phyloP scores from a whole-genome alignment of 2,329 filamentous ascomycete genomes.

The Shiraia bambusicola region DNA sequence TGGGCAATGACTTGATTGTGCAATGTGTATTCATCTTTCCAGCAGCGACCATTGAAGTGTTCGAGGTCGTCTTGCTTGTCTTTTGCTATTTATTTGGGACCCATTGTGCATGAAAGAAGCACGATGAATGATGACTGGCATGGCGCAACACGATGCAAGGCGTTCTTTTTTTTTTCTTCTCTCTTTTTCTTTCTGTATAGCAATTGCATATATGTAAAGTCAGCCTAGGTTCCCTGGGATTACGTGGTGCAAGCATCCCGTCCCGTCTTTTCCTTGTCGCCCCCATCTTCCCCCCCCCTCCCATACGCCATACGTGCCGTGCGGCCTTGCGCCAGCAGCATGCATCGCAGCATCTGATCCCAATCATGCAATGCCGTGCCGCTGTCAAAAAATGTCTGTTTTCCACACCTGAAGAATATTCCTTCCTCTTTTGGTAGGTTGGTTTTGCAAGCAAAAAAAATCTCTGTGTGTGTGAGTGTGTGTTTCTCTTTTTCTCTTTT shows the following conservation, averaged over 20 bases:
- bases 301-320: conserved; percentile 1
- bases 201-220: too few relatives aligned
- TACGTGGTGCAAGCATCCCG: background rate
- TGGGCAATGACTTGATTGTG: conserved; percentile 1
- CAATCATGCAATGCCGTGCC: conserved; percentile 7
- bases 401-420: conserved; percentile 4
- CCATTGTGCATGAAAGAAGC: background rate
- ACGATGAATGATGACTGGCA: background rate
- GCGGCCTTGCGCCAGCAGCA: background rate
- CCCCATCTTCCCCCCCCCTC: background rate
- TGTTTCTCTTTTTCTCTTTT: too few relatives aligned
- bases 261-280: background rate
- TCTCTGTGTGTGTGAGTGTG: too few relatives aligned
- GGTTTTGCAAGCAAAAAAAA: too few relatives aligned
- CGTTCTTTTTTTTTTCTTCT: too few relatives aligned
- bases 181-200: too few relatives aligned
- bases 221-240: too few relatives aligned
- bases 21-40: background rate
- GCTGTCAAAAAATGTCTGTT: conserved; percentile 9
- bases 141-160: background rate
- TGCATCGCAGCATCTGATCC: background rate
- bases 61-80: conserved; percentile 17
- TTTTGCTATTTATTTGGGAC: background rate
- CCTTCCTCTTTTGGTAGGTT: too few relatives aligned
- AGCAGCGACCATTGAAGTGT: conserved; percentile 20